Conservation (phyloP, 2,329 filamentous ascomycete species). For the Paecilomyces niveus region DNA sequence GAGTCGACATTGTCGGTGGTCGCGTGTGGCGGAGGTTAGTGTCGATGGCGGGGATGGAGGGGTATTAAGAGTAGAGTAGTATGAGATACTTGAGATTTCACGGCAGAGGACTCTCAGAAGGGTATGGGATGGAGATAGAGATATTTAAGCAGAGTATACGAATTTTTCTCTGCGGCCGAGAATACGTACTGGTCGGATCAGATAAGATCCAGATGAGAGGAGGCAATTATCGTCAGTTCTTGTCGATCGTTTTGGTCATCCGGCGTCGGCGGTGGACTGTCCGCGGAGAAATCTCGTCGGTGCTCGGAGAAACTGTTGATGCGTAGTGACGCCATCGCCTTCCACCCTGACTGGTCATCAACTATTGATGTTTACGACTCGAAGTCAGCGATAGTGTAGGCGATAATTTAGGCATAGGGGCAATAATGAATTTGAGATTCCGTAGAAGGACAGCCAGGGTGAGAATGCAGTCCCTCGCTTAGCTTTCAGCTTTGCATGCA, state of each 20-base stretch:
- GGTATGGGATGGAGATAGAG: neutral
- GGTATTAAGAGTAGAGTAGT: constrained; percentile 24
- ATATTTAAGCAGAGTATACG: neutral
- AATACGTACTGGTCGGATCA: neutral
- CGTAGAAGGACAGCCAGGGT: no score
- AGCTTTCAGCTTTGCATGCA: no score
- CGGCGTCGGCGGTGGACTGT: neutral
- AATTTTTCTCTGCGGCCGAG: neutral
- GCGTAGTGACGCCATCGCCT: constrained; percentile 9
- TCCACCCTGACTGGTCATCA: neutral
- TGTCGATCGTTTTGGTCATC: neutral
- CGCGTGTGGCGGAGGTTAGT: constrained; percentile 1
- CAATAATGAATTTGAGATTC: no score
- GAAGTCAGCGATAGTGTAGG: no score
- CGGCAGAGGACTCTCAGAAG: neutral
- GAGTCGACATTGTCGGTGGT: constrained; percentile 57
- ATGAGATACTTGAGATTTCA: neutral
- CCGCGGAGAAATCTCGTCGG: constrained; percentile 1
- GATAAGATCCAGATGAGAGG: neutral
- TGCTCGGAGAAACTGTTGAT: constrained; percentile 8
- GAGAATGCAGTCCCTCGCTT: no score
- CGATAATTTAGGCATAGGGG: no score
- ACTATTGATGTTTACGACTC: neutral
- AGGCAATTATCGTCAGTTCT: neutral
- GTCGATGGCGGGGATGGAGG: neutral